Evolutionary conservation across 306 rosid genomes (phyloP), one percentile per base, ranked within the genome.

Genomic region (Lagenaria siceraria): DNA sequence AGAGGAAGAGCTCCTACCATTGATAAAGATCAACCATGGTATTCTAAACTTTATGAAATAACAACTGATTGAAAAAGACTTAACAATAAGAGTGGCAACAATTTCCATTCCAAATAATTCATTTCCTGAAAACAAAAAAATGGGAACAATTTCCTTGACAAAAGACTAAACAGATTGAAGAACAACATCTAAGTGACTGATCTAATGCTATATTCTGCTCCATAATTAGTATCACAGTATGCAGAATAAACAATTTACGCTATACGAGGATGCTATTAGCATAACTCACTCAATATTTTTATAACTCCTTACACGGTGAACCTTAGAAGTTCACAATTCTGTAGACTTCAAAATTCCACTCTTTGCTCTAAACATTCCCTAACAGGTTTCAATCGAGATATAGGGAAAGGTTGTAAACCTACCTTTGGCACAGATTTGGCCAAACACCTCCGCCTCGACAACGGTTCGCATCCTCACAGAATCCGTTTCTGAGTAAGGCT

Each of bases 401-500:
- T 11, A 9, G 98, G 98, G 73, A 94, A 90, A 76, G 93, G 84
- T 24, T 56, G 73, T 33, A 94, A 79, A 42, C 87, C 91, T 48
- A 86, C 85, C 95, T 90, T 91, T 5, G 90, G 79, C 74, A 89
- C 75, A 3, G 89, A 21, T 81, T 94, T 91, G 7, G 92, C 86
- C 75, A 92, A 87, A 78, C 97, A 95, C 72, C 98, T 90, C 82
- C 98, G 88, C 74, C 96, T 79, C 2, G 98, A 96, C 49, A 95
- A 64, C 31, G 97, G 98, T 81, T 95, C 97, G 61, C 97, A 92
- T 58, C 90, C 89, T 15, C 86, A 83, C 59, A 87, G 80, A 77
- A 91, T 82, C 63, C 91, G 86, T 79, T 86, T 91, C 86, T 94
- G 96, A 72, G 88, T 96, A 38, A 87, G 80, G 70, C 87, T 93